Conservation (phyloP, 768 basidiomycete genomes). For the Trametes punicea region DNA sequence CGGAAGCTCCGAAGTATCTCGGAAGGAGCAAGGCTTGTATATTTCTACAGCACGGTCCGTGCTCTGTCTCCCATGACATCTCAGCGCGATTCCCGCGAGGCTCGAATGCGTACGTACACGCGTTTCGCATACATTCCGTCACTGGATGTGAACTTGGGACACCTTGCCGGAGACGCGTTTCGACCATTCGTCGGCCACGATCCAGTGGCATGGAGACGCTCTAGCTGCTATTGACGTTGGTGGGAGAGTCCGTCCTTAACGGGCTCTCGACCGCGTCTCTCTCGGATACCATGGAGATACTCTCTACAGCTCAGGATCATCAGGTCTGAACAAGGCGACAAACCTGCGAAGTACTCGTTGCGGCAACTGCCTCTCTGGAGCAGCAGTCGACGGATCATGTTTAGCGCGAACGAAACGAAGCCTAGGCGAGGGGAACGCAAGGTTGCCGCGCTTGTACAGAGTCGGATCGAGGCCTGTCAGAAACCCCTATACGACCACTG, state of each 20-base stretch:
- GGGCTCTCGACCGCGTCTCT: conserved; percentile 1
- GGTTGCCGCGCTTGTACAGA: not conserved
- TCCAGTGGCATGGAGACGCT: conserved; percentile 17
- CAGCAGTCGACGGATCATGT: not conserved
- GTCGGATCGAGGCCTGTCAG: not conserved
- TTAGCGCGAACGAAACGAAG: not conserved
- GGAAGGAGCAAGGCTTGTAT: conserved; percentile 8
- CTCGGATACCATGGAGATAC: conserved; percentile 1
- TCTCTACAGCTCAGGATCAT: not conserved
- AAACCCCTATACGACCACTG: not conserved
- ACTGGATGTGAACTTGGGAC: not conserved
- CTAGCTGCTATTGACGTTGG: conserved; percentile 12
- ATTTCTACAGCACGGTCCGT: not conserved
- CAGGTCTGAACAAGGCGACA: not conserved
- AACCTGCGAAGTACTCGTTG: not conserved
- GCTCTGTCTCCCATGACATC: conserved; percentile 1
- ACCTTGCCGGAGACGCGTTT: conserved; percentile 4
- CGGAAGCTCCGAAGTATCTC: conserved; percentile 15
- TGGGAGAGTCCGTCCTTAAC: conserved; percentile 11
- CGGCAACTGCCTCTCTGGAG: not conserved
- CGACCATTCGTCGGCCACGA: conserved; percentile 5
- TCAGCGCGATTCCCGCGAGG: conserved; percentile 17
- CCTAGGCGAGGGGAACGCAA: not conserved
- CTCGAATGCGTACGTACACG: conserved; percentile 1
- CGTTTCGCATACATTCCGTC: not conserved